These are phyloP conservation scores for Trametes punicea DNA, from an alignment of 768 basidiomycete species.

Conservation along the genomic window DNA sequence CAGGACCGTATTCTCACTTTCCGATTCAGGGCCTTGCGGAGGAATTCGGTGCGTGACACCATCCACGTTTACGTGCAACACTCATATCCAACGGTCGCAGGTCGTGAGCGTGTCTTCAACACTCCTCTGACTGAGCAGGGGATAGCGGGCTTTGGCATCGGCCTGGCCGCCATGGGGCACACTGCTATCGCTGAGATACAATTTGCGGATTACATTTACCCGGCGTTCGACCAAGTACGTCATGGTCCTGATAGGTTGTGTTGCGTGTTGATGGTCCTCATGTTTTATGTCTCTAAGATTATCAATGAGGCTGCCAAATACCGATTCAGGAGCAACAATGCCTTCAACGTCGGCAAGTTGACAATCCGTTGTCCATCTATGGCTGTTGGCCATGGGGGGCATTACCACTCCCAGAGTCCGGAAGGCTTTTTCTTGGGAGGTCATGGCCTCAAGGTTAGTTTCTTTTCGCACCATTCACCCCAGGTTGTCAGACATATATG, in stretches of 20 bases:
- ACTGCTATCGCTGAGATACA: conserved; percentile 94
- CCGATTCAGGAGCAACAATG: conserved; percentile 84
- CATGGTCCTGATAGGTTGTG: background rate
- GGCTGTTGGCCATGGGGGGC: conserved; percentile 87
- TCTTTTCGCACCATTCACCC: too few relatives aligned
- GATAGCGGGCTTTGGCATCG: conserved; percentile 93
- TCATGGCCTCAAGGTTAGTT: conserved; percentile 74
- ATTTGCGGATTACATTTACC: conserved; percentile 88
- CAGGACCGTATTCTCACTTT: background rate
- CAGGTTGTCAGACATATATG: too few relatives aligned
- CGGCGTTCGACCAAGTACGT: conserved; percentile 88
- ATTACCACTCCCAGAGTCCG: conserved; percentile 94
- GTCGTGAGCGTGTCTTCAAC: conserved; percentile 91
- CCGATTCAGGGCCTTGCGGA: conserved; percentile 73
- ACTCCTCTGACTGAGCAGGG: conserved; percentile 92
- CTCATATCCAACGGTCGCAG: too few relatives aligned
- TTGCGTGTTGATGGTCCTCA: background rate
- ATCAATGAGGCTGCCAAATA: conserved; percentile 96
- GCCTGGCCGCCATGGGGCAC: conserved; percentile 88
- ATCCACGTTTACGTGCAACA: too few relatives aligned
- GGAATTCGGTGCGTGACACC: conserved; percentile 79
- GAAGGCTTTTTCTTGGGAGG: conserved; percentile 95
- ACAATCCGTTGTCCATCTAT: conserved; percentile 86
- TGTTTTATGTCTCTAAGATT: conserved; percentile 47
- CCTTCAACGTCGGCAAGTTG: conserved; percentile 76